These are phyloP conservation scores for Eutrema heterophyllum DNA, from an alignment of 345 rosid species.

Conservation along the genomic window DNA sequence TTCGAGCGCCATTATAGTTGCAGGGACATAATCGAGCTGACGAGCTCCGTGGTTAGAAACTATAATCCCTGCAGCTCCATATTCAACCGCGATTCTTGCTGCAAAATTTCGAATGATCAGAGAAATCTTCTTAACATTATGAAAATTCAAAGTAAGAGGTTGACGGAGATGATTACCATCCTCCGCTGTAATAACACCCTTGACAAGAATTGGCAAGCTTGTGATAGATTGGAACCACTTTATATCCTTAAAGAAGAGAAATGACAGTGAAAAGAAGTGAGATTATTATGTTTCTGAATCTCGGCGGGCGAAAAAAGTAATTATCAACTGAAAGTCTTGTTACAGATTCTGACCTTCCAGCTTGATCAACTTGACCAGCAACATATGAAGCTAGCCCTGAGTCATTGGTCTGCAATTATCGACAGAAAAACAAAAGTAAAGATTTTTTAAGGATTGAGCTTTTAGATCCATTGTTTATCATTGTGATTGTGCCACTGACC, in stretches of 20 bases:
- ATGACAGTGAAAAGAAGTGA: conserved; percentile 33
- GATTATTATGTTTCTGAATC: neutral
- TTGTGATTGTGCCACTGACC: conserved; percentile 28
- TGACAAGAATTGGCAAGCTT: no score
- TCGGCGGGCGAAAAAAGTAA: no score
- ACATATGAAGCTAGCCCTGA: conserved; percentile 96
- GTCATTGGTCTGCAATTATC: conserved; percentile 55
- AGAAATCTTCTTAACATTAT: no score
- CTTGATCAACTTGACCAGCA: conserved; percentile 79
- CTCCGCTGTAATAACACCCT: no score
- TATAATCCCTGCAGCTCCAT: no score
- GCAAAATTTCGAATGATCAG: no score
- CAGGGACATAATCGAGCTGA: conserved; percentile 89
- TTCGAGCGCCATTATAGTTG: conserved; percentile 79
- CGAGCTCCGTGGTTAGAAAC: conserved; percentile 97
- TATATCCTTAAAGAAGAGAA: conserved; percentile 52
- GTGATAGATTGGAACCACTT: conserved; percentile 90
- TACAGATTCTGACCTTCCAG: conserved; percentile 64
- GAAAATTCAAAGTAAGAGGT: no score
- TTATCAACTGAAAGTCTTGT: neutral
- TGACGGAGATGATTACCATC: no score
- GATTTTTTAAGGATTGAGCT: no score
- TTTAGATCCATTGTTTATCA: no score
- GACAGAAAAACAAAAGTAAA: neutral
- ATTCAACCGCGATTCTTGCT: no score